Percentiles rank a stretch among this genome's conserved stretches.
phyloP scores from a whole-genome alignment of 345 rosid genomes.

The Citrus medica region DNA sequence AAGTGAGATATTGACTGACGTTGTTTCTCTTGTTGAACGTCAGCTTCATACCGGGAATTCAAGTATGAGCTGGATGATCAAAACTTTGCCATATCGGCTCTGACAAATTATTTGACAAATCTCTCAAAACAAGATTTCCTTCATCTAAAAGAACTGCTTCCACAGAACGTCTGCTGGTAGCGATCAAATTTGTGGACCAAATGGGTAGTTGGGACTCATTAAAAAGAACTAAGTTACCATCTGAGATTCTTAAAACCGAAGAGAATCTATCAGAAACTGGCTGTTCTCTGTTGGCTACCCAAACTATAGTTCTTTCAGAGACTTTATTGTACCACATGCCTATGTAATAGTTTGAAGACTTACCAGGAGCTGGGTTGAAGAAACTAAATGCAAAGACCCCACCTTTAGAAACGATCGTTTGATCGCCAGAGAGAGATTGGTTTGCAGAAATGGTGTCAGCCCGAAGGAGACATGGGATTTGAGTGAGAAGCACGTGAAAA shows the following conservation, averaged over 20 bases:
- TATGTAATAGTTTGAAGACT: conserved; percentile 55
- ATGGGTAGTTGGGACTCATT: conserved; percentile 39
- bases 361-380: conserved; percentile 40
- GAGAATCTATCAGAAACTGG: conserved; percentile 43
- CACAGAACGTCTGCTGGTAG: conserved; percentile 10
- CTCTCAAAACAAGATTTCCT: conserved; percentile 45
- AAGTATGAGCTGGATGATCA: conserved; percentile 60
- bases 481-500: conserved; percentile 31
- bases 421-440: conserved; percentile 55
- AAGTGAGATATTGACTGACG: conserved; percentile 36
- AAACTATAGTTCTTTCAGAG: conserved; percentile 30
- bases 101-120: conserved; percentile 14
- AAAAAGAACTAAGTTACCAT: conserved; percentile 67
- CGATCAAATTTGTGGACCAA: conserved; percentile 65
- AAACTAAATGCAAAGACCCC: conserved; percentile 57
- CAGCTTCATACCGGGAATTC: conserved; percentile 70
- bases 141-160: conserved; percentile 33
- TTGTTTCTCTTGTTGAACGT: conserved; percentile 39
- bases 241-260: conserved; percentile 47
- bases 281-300: conserved; percentile 75
- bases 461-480: conserved; percentile 27
- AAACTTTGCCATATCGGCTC: conserved; percentile 63
- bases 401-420: conserved; percentile 44
- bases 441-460: conserved; percentile 50
- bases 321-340: conserved; percentile 64